Evolutionary conservation across 139 green algal genomes (phyloP), one percentile per base, ranked within the genome.

Genomic region (Eudorina sp.): DNA sequence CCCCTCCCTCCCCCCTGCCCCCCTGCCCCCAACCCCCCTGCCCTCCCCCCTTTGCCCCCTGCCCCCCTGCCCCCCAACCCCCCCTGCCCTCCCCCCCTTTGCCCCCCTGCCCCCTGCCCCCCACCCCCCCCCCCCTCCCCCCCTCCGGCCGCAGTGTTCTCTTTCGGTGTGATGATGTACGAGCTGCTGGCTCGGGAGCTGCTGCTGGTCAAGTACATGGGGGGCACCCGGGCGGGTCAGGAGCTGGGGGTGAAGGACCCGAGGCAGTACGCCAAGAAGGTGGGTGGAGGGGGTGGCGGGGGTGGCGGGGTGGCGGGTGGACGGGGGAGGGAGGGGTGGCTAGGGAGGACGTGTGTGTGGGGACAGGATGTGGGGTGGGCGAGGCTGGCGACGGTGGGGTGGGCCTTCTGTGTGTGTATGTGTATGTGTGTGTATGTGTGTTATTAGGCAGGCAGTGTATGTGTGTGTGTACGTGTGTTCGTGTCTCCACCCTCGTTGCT

Each of bases 161-260:
- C 45, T 27, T 97, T 96, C 83, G 95, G 89, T 46, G 90, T 97
- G 29, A 90, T 97, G 88, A 53, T 72, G 64, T 92, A 92, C 53
- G 89, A 92, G 76, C 62, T 92, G 75, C 38, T 89, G 53, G 36
- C 83, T 2, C 83, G 89, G 9, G 79, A 64, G 53, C 78, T 89
- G 62, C 74, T 91, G 60, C 46, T 91, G 36, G 81, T 91, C 48
- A 70, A 48, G 25, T 83, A 90, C 62, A 66, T 88, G 13, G 87
- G 79, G 21, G 78, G 79, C 34, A 76, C 80, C 1, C 62, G 62
- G 29, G 58, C 80, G 40, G 80, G 41, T 8, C 19, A 27, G 60
- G 80, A 62, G 41, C 41, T 86, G 41, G 80, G 60, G 0, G 48
- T 86, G 11, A 9, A 14, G 21, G 43, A 76, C 58, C 60, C 80